phyloP scores from a whole-genome alignment of 2,329 filamentous ascomycete species.

The Myriosclerotinia duriaeana region DNA sequence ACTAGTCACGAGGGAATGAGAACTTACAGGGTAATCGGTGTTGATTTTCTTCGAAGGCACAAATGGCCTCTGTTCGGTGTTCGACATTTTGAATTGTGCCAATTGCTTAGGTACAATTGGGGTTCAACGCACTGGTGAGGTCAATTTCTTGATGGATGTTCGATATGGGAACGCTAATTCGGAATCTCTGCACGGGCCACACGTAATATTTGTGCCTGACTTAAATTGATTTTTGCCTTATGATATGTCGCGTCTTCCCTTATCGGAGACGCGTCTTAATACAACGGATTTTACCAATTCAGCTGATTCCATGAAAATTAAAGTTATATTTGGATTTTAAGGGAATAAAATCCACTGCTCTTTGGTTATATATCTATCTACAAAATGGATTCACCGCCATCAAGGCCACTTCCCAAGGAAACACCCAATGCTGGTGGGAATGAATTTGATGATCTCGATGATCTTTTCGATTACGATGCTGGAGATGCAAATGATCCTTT shows the following conservation, averaged over 20 bases:
- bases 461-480: constrained; percentile 75
- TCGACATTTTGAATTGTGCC: constrained; percentile 41
- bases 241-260: constrained; percentile 22
- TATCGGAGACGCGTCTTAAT: constrained; percentile 10
- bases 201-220: not conserved
- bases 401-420: constrained; percentile 30
- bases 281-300: not conserved
- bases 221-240: constrained; percentile 22
- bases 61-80: constrained; percentile 47
- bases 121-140: constrained; percentile 16
- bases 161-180: constrained; percentile 24
- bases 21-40: constrained; percentile 82
- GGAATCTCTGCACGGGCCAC: constrained; percentile 13
- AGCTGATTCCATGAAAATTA: not conserved
- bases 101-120: constrained; percentile 36
- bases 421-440: constrained; percentile 42
- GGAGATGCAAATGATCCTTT: constrained; percentile 43
- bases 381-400: constrained; percentile 9
- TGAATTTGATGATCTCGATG: constrained; percentile 51
- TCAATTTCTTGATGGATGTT: constrained; percentile 25
- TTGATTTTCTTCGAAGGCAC: constrained; percentile 76
- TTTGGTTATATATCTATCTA: not conserved
- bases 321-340: not conserved
- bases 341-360: too few species aligned
- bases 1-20: constrained; percentile 16